Percentiles rank a stretch among this genome's conserved stretches.
These are phyloP conservation scores for Thymus mandschuricus DNA, from an alignment of 257 asterid species.

Conservation along the genomic window DNA sequence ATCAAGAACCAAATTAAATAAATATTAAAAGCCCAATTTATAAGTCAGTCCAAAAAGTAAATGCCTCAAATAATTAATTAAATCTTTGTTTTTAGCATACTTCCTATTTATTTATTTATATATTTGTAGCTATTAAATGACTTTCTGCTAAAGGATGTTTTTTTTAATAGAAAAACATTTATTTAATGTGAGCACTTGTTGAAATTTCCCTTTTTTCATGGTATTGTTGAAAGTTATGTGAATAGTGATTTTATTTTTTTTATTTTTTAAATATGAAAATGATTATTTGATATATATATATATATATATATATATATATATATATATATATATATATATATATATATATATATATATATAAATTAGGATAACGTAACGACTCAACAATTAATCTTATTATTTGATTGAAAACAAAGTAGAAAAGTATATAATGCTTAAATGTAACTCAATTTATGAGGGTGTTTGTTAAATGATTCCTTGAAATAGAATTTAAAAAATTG, in stretches of 20 bases:
- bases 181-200: not conserved
- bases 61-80: not conserved
- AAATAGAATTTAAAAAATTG: no score
- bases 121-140: conserved; percentile 20
- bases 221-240: not conserved
- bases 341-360: no score
- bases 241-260: not conserved
- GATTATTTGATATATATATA: no score
- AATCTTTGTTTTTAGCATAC: conserved; percentile 25
- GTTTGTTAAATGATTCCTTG: not conserved
- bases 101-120: not conserved
- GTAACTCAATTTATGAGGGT: no score
- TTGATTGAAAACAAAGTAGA: not conserved
- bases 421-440: no score
- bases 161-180: not conserved
- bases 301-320: no score
- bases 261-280: not conserved
- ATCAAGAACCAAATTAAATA: conserved; percentile 33
- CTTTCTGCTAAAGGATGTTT: conserved; percentile 36
- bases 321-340: no score
- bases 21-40: conserved; percentile 2
- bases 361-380: no score
- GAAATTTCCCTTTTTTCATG: conserved; percentile 16
- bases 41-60: conserved; percentile 35
- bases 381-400: not conserved